phyloP scores from a whole-genome alignment of 1,284 basidiomycete species.

The Rhizoctonia solani region DNA sequence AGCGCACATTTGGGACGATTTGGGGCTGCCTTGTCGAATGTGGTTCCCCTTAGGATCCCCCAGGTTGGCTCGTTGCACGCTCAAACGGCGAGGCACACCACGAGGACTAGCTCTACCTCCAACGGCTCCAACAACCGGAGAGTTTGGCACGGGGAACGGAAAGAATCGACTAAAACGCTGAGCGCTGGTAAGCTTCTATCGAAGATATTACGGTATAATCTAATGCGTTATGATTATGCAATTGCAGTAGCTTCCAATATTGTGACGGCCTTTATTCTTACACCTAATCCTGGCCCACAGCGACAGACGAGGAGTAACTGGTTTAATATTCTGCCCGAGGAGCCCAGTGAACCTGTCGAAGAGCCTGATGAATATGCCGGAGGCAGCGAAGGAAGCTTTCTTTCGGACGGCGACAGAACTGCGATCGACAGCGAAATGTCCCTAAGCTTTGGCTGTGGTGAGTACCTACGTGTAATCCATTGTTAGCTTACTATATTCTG shows the following conservation, averaged over 20 bases:
- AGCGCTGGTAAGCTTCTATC: not conserved
- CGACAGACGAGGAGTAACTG: not conserved
- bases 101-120: not conserved
- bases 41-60: slow-evolving; percentile 8
- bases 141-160: not conserved
- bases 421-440: not conserved
- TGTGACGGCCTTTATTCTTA: slow-evolving; percentile 2
- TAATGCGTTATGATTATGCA: not conserved
- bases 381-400: not conserved
- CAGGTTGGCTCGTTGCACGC: not conserved
- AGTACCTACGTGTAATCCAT: not conserved
- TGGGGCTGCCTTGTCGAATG: not conserved
- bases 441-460: not conserved
- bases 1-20: slow-evolving; percentile 9
- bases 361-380: not conserved
- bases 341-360: not conserved
- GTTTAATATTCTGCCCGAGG: not conserved
- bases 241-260: slow-evolving; percentile 5
- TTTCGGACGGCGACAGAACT: not conserved
- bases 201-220: not conserved
- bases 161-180: not conserved
- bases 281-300: slow-evolving; percentile 17
- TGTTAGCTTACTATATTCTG: not conserved
- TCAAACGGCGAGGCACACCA: not conserved
- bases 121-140: not conserved